These are phyloP conservation scores for Candida sp. DNA, from an alignment of 1,139 yeast genomes.

Conservation along the genomic window DNA sequence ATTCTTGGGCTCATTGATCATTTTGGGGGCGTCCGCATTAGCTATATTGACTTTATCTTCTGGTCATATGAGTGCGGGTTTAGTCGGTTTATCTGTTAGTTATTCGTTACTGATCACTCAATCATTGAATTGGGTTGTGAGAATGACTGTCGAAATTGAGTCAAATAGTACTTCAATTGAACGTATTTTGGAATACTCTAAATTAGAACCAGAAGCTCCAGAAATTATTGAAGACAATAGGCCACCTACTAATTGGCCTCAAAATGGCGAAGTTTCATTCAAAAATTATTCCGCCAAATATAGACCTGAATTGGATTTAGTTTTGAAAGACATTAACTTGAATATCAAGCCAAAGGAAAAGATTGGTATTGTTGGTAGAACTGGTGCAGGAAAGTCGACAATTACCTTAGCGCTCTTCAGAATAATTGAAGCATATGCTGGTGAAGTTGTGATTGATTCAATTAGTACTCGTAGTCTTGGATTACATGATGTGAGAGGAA, in stretches of 20 bases:
- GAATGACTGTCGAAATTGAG: slow-evolving; percentile 98
- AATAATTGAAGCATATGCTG: slow-evolving; percentile 76
- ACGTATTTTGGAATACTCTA: slow-evolving; percentile 85
- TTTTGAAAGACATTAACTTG: slow-evolving; percentile 68
- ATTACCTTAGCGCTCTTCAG: slow-evolving; percentile 87
- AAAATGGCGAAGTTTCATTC: slow-evolving; percentile 67
- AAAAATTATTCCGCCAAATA: slow-evolving; percentile 79
- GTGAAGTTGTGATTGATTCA: slow-evolving; percentile 72
- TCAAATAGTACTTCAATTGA: slow-evolving; percentile 97
- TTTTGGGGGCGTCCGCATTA: slow-evolving; percentile 81
- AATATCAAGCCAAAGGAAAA: slow-evolving; percentile 76
- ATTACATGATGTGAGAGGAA: slow-evolving; percentile 77
- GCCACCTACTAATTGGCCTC: slow-evolving; percentile 79
- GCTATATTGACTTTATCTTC: slow-evolving; percentile 65
- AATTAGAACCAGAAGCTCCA: slow-evolving; percentile 78
- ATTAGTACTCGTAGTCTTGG: slow-evolving; percentile 72
- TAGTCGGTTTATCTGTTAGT: slow-evolving; percentile 89
- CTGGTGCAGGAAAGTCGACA: slow-evolving; percentile 97
- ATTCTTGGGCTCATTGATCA: slow-evolving; percentile 83
- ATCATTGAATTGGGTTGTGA: slow-evolving; percentile 92
- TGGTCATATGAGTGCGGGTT: slow-evolving; percentile 79
- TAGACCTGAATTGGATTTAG: slow-evolving; percentile 80
- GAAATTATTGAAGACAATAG: slow-evolving; percentile 64
- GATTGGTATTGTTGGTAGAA: slow-evolving; percentile 92
- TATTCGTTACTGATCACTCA: slow-evolving; percentile 93